Base-by-base conservation (phyloP, 2,329 filamentous ascomycete genomes). In the Apiospora pterosperma region DNA sequence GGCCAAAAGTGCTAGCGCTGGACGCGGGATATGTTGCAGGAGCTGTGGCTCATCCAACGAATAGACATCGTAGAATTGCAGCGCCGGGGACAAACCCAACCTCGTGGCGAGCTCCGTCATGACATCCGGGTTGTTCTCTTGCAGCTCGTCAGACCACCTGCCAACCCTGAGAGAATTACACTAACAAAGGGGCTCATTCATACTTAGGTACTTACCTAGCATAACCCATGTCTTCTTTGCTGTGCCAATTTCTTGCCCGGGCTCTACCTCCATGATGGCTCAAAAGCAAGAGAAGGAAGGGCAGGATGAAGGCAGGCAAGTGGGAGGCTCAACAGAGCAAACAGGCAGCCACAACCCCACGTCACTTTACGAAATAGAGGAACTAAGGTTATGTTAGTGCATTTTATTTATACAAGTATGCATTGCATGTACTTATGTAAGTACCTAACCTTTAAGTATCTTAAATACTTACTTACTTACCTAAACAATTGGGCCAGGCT, bases 11-110 rank as follows among this genome's bases (percentile, higher is more conserved):
- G 92, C 92, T 69, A 91, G 81, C 5, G 87, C 90, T 14, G 92
- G 92, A 12, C 92, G 90, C 0, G 92, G 92, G 8, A 93, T 86
- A 76, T 93, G 88, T 63, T 86, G 84, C 67, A 96, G 84, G n/a
- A 95, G 85, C 31, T 90, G 85, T 0, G 90, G 86, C 55, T 96
- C 92, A 75, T 92, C 89, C 73, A 96, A 87, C 70, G 88, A 91
- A 82, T 88, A 95, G 76, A 96, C 90, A 76, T 96, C 92, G 78
- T 92, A 87, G 82, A 96, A 96, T 70, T 84, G 82, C 19, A 96
- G 82, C 41, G 83, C 80, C 31, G 81, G 74, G 1, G 91, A 89
- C 55, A 96, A 82, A 60, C 92, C 92, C 16, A 96, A 85, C 69
- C 88, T 86, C 74, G 88, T 86, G 31, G 91, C 84, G 19, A 96